Base-by-base conservation (phyloP, 805 yeast genomes). In the Isabelozyma pseudorhagii region DNA sequence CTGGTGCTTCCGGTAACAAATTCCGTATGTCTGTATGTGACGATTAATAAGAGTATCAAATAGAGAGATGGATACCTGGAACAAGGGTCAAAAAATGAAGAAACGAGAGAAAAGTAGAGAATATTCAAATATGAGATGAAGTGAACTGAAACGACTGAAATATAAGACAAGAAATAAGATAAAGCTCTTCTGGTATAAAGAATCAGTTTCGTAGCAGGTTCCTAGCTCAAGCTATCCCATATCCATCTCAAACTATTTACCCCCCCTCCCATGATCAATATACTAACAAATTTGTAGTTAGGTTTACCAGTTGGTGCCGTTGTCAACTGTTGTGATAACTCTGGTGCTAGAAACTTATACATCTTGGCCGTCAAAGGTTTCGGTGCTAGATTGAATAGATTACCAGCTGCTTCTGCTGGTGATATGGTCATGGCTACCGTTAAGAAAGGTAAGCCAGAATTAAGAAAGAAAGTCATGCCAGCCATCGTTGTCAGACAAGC, bases 401-500 rank as follows among this genome's bases (percentile, higher is more conserved):
- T 94, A 71, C 99, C 99, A 78, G 99, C 99, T 73, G 99, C 98
- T 68, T 91, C 98, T 71, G 93, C 94, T 68, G 99, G 99, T 85
- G 99, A 96, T 81, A 90, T 90, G 97, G 96, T 89, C 73, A 89
- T 89, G 93, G 79, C 99, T 71, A 94, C 99, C 70, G 99, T 94
- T 78, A 94, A 94, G 90, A 94, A 96, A 84, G 99, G 99, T 89
- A 94, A 94, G 91, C 99, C 99, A 78, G 99, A 94, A 83, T 90
- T 94, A 78, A 92, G 99, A 87, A 94, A 94, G 97, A 94, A 94
- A 87, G 97, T 94, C 69, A 92, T 96, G 97, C 99, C 97, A 79
- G 99, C 99, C 70, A 90, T 94, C 69, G 98, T 94, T 74, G 87
- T 94, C 64, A 93, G 99, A 83, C 99, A 94, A 84, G 81, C 99